Evolutionary conservation across 1,284 basidiomycete genomes (phyloP).

Genomic region (Apiotrichum laibachii): DNA sequence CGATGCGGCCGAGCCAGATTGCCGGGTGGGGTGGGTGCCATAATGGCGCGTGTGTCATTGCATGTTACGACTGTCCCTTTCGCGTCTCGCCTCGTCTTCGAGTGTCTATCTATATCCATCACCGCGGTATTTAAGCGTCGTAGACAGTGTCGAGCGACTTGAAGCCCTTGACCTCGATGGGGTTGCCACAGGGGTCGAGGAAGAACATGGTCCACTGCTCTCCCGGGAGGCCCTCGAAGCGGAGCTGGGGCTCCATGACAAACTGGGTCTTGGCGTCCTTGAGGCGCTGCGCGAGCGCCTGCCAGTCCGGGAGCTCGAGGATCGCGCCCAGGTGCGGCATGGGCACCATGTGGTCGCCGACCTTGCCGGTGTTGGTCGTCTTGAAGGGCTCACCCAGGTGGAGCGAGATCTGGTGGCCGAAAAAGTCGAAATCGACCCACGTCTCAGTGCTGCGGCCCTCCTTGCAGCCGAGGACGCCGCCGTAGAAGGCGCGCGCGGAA

Average conservation of each 20-base stretch:
- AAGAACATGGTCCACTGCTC: constrained; percentile 29
- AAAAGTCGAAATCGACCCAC: constrained; percentile 26
- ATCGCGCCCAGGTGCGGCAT: constrained; percentile 26
- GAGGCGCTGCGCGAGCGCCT: constrained; percentile 14
- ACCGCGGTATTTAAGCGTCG: constrained; percentile 9
- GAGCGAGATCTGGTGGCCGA: constrained; percentile 24
- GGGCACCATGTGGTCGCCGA: constrained; percentile 25
- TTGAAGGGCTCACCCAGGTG: constrained; percentile 23
- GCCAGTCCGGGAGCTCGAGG: constrained; percentile 19
- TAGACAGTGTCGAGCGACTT: constrained; percentile 20
- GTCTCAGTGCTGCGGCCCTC: constrained; percentile 22
- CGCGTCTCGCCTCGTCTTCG: too few species aligned
- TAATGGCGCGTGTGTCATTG: too few species aligned
- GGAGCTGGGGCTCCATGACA: constrained; percentile 23
- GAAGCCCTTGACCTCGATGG: constrained; percentile 26
- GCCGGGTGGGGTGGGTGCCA: too few species aligned
- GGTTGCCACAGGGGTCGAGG: constrained; percentile 22
- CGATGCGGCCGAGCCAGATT: too few species aligned
- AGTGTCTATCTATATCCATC: too few species aligned
- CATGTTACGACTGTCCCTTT: too few species aligned
- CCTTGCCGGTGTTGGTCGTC: constrained; percentile 22
- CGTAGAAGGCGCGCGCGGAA: constrained; percentile 18
- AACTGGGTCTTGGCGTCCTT: constrained; percentile 17
- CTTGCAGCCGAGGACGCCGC: constrained; percentile 17
- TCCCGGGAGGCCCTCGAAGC: constrained; percentile 22